Percentiles rank a stretch among this genome's conserved stretches.
Evolutionary conservation across 306 rosid genomes (phyloP).

Genomic region (Malus fusca): DNA sequence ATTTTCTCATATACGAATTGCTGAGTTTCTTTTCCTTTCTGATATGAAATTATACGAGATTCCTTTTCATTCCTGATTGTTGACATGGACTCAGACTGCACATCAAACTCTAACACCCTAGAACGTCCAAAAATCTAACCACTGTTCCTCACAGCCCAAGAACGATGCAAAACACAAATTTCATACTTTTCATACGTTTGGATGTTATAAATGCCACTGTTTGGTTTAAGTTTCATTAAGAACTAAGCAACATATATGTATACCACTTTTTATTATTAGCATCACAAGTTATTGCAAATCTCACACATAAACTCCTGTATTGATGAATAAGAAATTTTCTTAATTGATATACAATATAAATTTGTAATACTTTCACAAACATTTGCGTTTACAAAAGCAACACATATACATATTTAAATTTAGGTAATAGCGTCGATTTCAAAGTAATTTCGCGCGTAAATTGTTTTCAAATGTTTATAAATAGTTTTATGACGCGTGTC

Average conservation of each 20-base stretch:
- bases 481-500: neutral
- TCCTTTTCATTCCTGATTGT: neutral
- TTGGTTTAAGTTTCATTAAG: no score
- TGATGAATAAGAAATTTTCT: neutral
- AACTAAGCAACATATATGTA: no score
- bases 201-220: no score
- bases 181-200: no score
- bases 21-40: neutral
- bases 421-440: neutral
- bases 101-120: no score
- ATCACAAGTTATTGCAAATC: neutral
- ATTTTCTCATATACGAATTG: neutral
- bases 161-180: no score
- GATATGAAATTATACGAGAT: neutral
- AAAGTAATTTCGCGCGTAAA: neutral
- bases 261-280: no score
- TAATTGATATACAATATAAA: neutral
- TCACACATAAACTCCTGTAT: neutral
- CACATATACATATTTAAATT: neutral
- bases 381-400: neutral
- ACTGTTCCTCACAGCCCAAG: no score
- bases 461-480: neutral
- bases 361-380: neutral
- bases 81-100: neutral
- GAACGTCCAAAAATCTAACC: no score